Evolutionary conservation across 129 eudicot genomes (phyloP), one percentile per base, ranked within the genome.

Genomic region (Mikania micrantha): DNA sequence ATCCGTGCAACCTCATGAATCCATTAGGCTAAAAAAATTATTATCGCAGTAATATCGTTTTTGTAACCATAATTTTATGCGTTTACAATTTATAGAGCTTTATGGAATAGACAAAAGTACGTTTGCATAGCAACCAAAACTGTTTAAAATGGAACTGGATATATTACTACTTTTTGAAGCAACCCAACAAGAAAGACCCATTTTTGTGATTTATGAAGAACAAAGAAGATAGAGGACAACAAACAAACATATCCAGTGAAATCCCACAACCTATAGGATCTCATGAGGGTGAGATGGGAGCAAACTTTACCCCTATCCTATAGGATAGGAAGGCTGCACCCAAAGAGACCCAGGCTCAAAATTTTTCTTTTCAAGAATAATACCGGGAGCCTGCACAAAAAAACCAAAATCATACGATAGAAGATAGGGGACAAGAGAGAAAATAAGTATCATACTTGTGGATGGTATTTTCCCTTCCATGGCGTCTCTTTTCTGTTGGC

Each of bases 401-500:
- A n/a, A n/a, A n/a, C n/a, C n/a, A n/a, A n/a, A n/a, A n/a, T n/a
- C n/a, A n/a, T n/a, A n/a, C n/a, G n/a, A n/a, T n/a, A n/a, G n/a
- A n/a, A n/a, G n/a, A n/a, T n/a, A n/a, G 15, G 36, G 17, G 34
- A 40, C 17, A 12, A 24, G 16, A 19, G 22, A 15, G 13, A 35
- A 44, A 20, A 58, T 15, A 44, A n/a, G 20, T 44, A 4, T 31
- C 35, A 40, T 74, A 94, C 97, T 82, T 74, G 88, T 88, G 25
- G 83, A 83, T 60, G 85, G 73, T 80, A 91, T 78, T 74, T 68
- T 87, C 77, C 99, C 99, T 85, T 94, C 99, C 99, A 94, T 94
- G 77, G 97, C 97, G 27, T 94, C 97, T 83, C 78, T 94, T 82
- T 94, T 94, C 31, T 79, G 81, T 74, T 94, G 99, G 83, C 99